phyloP scores from a whole-genome alignment of 306 rosid genomes.

The Sindora glabra region DNA sequence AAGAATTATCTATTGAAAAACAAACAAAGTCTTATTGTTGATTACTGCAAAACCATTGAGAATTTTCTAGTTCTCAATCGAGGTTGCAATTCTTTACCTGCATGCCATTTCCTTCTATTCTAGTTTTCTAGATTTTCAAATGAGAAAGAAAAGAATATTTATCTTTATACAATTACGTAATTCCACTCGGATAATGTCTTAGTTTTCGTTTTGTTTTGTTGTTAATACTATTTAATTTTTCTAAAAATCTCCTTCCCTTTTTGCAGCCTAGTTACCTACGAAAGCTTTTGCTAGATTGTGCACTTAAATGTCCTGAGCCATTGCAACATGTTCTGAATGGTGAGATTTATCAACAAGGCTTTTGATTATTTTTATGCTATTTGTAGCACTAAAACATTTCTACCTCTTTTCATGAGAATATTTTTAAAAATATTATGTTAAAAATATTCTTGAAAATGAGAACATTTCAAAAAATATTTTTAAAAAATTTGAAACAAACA shows the following conservation, averaged over 20 bases:
- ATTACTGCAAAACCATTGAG: slow-evolving; percentile 78
- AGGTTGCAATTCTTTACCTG: slow-evolving; percentile 29
- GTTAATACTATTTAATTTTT: background rate
- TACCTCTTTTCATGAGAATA: too few relatives aligned
- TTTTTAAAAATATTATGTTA: too few relatives aligned
- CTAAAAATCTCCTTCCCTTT: background rate
- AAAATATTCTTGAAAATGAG: too few relatives aligned
- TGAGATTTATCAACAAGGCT: slow-evolving; percentile 19
- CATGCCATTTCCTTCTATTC: too few relatives aligned
- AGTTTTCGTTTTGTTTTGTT: background rate
- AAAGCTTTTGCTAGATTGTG: slow-evolving; percentile 75
- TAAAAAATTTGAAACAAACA: too few relatives aligned
- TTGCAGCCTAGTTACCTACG: slow-evolving; percentile 87
- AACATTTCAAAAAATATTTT: too few relatives aligned
- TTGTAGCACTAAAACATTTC: too few relatives aligned
- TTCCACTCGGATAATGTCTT: background rate
- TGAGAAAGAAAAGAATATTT: background rate
- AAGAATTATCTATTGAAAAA: too few relatives aligned
- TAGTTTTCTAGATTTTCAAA: background rate
- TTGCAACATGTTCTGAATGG: slow-evolving; percentile 67
- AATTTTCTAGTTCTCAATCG: slow-evolving; percentile 77
- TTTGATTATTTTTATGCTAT: background rate
- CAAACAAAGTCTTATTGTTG: too few relatives aligned
- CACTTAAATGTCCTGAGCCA: slow-evolving; percentile 62
- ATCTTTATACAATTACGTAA: background rate